A percentile compares a stretch with the other conserved stretches of the same genome.
These are phyloP conservation scores for Podospora bellae-mahoneyi DNA, from an alignment of 495 filamentous ascomycete species.

Conservation along the genomic window DNA sequence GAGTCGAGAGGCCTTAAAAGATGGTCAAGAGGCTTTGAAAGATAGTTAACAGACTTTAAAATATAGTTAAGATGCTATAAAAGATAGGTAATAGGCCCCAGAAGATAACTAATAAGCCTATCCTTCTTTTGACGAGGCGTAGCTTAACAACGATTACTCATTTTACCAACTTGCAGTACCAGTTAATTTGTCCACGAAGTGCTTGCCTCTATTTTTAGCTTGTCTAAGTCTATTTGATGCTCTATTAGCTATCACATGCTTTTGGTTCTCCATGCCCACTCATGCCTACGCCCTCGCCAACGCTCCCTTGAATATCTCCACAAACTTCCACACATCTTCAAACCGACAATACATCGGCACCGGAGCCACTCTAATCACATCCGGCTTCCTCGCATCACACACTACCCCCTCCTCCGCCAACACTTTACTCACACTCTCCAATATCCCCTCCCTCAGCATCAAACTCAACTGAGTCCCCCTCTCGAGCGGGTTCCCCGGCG, in stretches of 20 bases:
- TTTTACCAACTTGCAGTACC: too few relatives aligned
- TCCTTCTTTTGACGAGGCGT: too few relatives aligned
- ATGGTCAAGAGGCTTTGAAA: too few relatives aligned
- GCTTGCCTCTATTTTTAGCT: neutral
- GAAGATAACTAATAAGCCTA: too few relatives aligned
- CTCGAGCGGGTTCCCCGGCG: conserved; percentile 65
- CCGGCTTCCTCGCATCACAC: conserved; percentile 79
- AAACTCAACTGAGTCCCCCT: conserved; percentile 84
- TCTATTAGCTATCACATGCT: neutral
- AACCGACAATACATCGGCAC: conserved; percentile 84
- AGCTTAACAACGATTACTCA: too few relatives aligned
- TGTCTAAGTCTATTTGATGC: neutral
- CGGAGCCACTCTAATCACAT: conserved; percentile 84
- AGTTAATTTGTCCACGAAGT: too few relatives aligned
- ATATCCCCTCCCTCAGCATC: conserved; percentile 58
- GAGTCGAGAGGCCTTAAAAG: too few relatives aligned
- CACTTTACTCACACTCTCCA: conserved; percentile 61
- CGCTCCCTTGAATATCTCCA: conserved; percentile 51
- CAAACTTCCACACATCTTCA: conserved; percentile 75
- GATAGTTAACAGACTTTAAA: too few relatives aligned
- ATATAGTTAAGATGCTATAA: too few relatives aligned
- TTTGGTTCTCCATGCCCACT: neutral
- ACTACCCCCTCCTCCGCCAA: conserved; percentile 69
- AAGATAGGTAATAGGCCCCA: too few relatives aligned
- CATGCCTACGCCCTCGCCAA: conserved; percentile 24